phyloP scores from a whole-genome alignment of 176 grass and related monocot species.

The Cenchrus purpureus region DNA sequence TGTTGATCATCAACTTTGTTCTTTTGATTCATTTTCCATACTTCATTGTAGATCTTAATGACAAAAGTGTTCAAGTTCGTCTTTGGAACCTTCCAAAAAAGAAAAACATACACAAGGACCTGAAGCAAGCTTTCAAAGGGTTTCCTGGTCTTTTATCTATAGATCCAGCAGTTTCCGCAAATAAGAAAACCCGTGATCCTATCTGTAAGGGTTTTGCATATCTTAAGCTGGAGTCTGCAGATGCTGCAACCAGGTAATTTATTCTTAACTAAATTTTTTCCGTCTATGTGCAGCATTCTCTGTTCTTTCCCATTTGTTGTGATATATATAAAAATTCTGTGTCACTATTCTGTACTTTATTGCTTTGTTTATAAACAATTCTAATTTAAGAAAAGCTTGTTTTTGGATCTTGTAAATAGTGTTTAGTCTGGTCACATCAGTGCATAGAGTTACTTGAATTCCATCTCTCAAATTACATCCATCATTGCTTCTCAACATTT shows the following conservation, averaged over 20 bases:
- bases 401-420: not conserved
- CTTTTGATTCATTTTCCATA: slow-evolving; percentile 34
- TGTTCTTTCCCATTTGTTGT: not conserved
- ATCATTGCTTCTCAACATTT: slow-evolving; percentile 33
- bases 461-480: slow-evolving; percentile 21
- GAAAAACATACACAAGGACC: slow-evolving; percentile 96
- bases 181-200: slow-evolving; percentile 91
- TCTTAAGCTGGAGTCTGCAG: slow-evolving; percentile 67
- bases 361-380: slow-evolving; percentile 7
- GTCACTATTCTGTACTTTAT: slow-evolving; percentile 12
- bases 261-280: slow-evolving; percentile 1
- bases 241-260: slow-evolving; percentile 68
- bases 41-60: slow-evolving; percentile 35
- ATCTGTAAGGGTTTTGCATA: slow-evolving; percentile 92
- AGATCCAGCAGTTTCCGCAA: slow-evolving; percentile 69
- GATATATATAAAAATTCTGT: slow-evolving; percentile 28
- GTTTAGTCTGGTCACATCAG: not conserved
- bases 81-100: slow-evolving; percentile 88
- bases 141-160: slow-evolving; percentile 76
- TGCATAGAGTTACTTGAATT: not conserved
- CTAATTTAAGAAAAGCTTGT: not conserved
- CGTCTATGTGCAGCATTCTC: slow-evolving; percentile 1
- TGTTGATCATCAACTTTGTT: slow-evolving; percentile 25
- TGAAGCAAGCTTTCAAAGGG: slow-evolving; percentile 81
- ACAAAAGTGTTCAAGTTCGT: slow-evolving; percentile 54